These are phyloP conservation scores for Saturnispora bothae DNA, from an alignment of 805 yeast genomes.

Conservation along the genomic window DNA sequence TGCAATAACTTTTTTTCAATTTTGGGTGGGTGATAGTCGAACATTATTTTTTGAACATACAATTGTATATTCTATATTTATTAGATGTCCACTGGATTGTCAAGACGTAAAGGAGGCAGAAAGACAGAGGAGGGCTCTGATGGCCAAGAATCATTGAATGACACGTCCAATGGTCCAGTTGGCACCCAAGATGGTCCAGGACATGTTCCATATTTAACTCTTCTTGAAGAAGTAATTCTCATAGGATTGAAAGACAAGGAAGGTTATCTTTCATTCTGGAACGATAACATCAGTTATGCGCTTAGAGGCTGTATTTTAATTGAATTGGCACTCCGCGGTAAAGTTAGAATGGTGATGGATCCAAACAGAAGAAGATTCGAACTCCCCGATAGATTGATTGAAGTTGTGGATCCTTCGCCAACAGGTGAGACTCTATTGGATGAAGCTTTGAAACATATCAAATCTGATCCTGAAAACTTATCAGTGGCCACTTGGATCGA, in stretches of 20 bases:
- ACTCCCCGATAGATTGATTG: constrained; percentile 75
- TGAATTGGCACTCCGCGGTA: constrained; percentile 86
- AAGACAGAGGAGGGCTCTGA: constrained; percentile 17
- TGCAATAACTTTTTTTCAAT: no score
- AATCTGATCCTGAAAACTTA: constrained; percentile 65
- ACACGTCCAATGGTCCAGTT: no score
- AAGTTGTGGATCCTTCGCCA: constrained; percentile 72
- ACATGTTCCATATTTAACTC: constrained; percentile 57
- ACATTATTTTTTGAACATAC: neutral
- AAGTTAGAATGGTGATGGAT: constrained; percentile 81
- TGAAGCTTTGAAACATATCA: constrained; percentile 87
- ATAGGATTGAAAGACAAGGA: constrained; percentile 93
- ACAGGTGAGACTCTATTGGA: constrained; percentile 95
- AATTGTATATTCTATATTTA: neutral
- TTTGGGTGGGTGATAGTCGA: no score
- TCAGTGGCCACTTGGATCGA: constrained; percentile 90
- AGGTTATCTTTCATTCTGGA: constrained; percentile 96
- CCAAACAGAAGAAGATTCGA: constrained; percentile 86
- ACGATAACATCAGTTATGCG: constrained; percentile 93
- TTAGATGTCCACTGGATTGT: constrained; percentile 39
- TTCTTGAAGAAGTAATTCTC: constrained; percentile 93
- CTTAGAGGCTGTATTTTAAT: constrained; percentile 86
- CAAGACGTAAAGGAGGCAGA: constrained; percentile 66
- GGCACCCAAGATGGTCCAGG: no score
- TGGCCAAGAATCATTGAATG: no score